These are phyloP conservation scores for Drechslerella dactyloides DNA, from an alignment of 2,329 filamentous ascomycete genomes.

Conservation along the genomic window DNA sequence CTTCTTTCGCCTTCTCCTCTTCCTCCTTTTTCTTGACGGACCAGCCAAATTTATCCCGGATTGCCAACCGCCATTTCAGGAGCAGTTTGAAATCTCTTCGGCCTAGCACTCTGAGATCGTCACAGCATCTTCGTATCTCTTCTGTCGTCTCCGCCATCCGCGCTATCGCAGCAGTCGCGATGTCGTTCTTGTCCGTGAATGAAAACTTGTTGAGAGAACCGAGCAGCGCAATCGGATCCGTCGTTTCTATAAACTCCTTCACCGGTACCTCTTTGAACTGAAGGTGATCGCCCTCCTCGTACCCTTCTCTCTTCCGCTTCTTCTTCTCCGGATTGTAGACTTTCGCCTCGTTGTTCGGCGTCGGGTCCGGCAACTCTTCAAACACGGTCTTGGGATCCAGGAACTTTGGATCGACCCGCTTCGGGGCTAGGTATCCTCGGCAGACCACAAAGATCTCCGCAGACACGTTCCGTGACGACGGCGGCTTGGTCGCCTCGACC, in stretches of 20 bases:
- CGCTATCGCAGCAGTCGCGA: constrained; percentile 83
- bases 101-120: constrained; percentile 86
- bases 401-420: constrained; percentile 88
- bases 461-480: constrained; percentile 91
- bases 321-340: constrained; percentile 98
- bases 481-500: constrained; percentile 96
- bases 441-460: constrained; percentile 99
- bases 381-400: constrained; percentile 89
- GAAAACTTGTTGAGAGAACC: constrained; percentile 82
- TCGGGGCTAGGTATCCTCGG: constrained; percentile 91
- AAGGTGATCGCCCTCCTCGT: constrained; percentile 92
- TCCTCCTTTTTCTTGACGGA: constrained; percentile 71
- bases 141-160: constrained; percentile 84
- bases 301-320: constrained; percentile 96
- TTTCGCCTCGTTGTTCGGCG: constrained; percentile 94
- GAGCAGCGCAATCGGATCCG: constrained; percentile 89
- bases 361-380: constrained; percentile 82
- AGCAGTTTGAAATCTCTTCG: constrained; percentile 92
- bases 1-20: constrained; percentile 58
- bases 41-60: constrained; percentile 89
- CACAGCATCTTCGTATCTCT: constrained; percentile 79
- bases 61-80: constrained; percentile 85
- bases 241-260: constrained; percentile 91
- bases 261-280: constrained; percentile 89
- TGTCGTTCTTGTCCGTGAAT: constrained; percentile 80